A percentile compares a stretch with the other conserved stretches of the same genome.
Evolutionary conservation across 345 rosid genomes (phyloP).

Genomic region (Euclidium syriacum): DNA sequence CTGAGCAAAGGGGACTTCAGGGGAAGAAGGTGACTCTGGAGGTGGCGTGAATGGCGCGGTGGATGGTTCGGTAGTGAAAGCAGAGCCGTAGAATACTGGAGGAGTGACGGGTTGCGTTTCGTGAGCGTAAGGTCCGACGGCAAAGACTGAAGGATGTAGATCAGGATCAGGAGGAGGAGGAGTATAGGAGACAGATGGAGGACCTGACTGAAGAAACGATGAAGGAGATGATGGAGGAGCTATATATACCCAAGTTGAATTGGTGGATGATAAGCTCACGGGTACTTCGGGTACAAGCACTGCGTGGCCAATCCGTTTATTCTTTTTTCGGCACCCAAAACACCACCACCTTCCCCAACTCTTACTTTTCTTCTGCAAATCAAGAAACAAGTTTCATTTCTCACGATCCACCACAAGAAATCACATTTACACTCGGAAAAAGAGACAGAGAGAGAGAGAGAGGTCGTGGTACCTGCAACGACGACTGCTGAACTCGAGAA

Average conservation of each 20-base stretch:
- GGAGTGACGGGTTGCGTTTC: slow-evolving; percentile 96
- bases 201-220: slow-evolving; percentile 88
- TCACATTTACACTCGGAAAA: background rate
- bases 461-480: slow-evolving; percentile 42
- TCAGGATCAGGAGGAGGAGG: slow-evolving; percentile 68
- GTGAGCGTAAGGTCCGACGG: slow-evolving; percentile 86
- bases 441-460: too few species aligned
- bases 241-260: slow-evolving; percentile 42
- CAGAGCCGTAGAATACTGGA: slow-evolving; percentile 82
- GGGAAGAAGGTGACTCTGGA: slow-evolving; percentile 84
- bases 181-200: slow-evolving; percentile 75
- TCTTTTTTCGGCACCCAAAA: slow-evolving; percentile 65
- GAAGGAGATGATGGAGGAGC: slow-evolving; percentile 99
- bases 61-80: slow-evolving; percentile 87
- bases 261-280: slow-evolving; percentile 33
- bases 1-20: slow-evolving; percentile 97
- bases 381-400: background rate
- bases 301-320: slow-evolving; percentile 80
- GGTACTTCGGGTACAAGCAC: slow-evolving; percentile 63
- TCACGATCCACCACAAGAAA: background rate
- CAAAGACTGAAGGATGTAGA: slow-evolving; percentile 49
- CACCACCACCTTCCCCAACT: slow-evolving; percentile 90
- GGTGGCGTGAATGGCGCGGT: slow-evolving; percentile 96
- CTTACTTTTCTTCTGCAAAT: slow-evolving; percentile 64
- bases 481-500: slow-evolving; percentile 61